phyloP scores from a whole-genome alignment of 2,329 filamentous ascomycete genomes.

The Pyrenochaeta sp. region DNA sequence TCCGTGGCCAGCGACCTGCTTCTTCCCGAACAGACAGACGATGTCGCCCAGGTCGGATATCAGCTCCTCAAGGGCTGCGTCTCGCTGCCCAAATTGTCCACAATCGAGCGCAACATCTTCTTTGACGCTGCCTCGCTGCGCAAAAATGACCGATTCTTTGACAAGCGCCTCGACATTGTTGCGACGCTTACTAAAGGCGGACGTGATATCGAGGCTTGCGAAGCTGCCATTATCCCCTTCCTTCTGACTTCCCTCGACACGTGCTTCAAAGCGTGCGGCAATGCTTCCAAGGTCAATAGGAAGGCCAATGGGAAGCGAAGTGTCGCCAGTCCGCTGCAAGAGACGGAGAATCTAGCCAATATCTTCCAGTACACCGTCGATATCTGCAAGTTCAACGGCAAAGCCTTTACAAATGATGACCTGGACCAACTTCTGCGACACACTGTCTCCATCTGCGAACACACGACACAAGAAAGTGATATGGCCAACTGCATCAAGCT shows the following conservation, averaged over 20 bases:
- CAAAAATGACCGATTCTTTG: constrained; percentile 37
- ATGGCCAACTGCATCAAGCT: constrained; percentile 72
- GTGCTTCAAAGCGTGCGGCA: constrained; percentile 43
- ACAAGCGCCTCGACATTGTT: constrained; percentile 45
- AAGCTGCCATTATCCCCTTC: constrained; percentile 44
- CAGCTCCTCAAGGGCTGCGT: constrained; percentile 45
- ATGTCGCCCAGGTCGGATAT: constrained; percentile 44
- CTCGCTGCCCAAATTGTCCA: constrained; percentile 39
- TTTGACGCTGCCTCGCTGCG: constrained; percentile 44
- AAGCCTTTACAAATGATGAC: constrained; percentile 68
- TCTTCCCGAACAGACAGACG: constrained; percentile 39
- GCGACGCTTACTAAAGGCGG: constrained; percentile 47
- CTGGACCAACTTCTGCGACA: constrained; percentile 68
- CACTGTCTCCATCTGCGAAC: constrained; percentile 71
- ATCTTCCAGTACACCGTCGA: constrained; percentile 72
- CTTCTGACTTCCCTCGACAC: constrained; percentile 40
- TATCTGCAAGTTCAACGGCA: constrained; percentile 78
- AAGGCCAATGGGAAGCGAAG: constrained; percentile 38
- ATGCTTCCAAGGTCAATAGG: constrained; percentile 29
- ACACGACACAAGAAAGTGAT: constrained; percentile 70
- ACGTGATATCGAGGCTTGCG: constrained; percentile 48
- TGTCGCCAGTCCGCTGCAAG: constrained; percentile 25
- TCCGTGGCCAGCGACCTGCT: constrained; percentile 48
- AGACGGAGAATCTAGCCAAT: constrained; percentile 56
- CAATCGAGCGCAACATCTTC: constrained; percentile 48